Base-by-base conservation (phyloP, 1,284 basidiomycete genomes). In the Pulchroboletus neoregius region DNA sequence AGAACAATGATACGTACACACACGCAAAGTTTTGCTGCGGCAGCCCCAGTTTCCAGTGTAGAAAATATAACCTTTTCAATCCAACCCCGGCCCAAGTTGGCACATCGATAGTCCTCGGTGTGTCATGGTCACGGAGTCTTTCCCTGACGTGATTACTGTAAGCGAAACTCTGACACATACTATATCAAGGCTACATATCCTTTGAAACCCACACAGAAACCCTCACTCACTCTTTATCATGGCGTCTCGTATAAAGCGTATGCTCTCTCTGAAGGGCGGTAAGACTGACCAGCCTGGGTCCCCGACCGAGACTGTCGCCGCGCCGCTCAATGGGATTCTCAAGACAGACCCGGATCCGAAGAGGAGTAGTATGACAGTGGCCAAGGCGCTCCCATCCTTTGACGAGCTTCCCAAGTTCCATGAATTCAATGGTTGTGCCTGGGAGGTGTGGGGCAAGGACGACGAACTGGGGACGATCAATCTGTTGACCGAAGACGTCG, bases 381-480 rank as follows among this genome's bases (percentile, higher is more conserved):
- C 31, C 42, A 55, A 36, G 32, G 32, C n/a, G 11, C 65, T 85
- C 2, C 83, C 83, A 0, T 69, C 69, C 2, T 86, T 78, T 55
- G 80, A 84, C 56, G 77, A 84, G 48, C 68, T 86, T 2, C 82
- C 83, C 11, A 55, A 59, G 23, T 84, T 77, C 64, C 74, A 79
- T 49, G 68, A 80, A 39, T 70, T 78, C 49, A 60, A 69, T 6
- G 83, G 82, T 6, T 85, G 82, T 52, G 85, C 85, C 1, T 88
- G 86, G 86, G 71, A 70, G 1, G 73, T 88, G 3, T 88, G 84
- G 83, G 84, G 84, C 16, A 64, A 72, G 33, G 76, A 80, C 15
- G 86, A 88, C 54, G 71, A 87, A 57, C 69, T 88, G 11, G 85
- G 85, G 4, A 87, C 84, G 2, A 68, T 87, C 43, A 87, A 87